A percentile compares a stretch with the other conserved stretches of the same genome.
Conservation (phyloP, 2,329 filamentous ascomycete species). For the Colletotrichum siamense region DNA sequence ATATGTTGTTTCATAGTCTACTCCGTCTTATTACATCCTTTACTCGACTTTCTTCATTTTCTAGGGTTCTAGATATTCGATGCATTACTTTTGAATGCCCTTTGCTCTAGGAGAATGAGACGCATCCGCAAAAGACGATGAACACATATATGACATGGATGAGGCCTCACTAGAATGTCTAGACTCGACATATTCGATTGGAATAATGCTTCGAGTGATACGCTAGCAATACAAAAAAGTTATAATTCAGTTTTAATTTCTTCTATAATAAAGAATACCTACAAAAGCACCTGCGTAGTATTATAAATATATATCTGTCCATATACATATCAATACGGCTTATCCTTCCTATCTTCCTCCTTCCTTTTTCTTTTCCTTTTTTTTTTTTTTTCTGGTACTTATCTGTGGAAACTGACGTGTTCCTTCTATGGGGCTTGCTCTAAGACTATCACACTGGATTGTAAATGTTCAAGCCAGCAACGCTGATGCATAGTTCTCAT, state of each 20-base stretch:
- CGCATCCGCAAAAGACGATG: not conserved
- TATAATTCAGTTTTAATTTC: too few relatives aligned
- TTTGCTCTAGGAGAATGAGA: not conserved
- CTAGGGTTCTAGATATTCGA: not conserved
- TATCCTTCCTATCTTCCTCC: too few relatives aligned
- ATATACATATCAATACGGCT: too few relatives aligned
- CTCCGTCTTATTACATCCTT: rapidly evolving
- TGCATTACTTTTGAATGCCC: not conserved
- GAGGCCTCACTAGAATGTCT: not conserved
- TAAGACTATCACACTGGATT: not conserved
- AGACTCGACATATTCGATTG: rapidly evolving
- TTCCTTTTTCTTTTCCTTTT: too few relatives aligned
- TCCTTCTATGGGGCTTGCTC: rapidly evolving
- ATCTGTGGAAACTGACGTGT: not conserved
- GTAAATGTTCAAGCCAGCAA: not conserved
- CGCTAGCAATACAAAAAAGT: not conserved
- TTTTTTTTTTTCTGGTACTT: not conserved
- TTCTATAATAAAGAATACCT: rapidly evolving
- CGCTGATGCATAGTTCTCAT: not conserved
- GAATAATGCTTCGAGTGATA: rapidly evolving
- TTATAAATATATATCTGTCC: not conserved
- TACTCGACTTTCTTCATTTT: not conserved
- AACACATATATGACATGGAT: not conserved
- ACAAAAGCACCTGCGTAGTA: rapidly evolving
- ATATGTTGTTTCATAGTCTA: rapidly evolving